Evolutionary conservation across 352 stramenopile species (phyloP), one percentile per base, ranked within the genome.

Genomic region (Pelagophyceae sp.): DNA sequence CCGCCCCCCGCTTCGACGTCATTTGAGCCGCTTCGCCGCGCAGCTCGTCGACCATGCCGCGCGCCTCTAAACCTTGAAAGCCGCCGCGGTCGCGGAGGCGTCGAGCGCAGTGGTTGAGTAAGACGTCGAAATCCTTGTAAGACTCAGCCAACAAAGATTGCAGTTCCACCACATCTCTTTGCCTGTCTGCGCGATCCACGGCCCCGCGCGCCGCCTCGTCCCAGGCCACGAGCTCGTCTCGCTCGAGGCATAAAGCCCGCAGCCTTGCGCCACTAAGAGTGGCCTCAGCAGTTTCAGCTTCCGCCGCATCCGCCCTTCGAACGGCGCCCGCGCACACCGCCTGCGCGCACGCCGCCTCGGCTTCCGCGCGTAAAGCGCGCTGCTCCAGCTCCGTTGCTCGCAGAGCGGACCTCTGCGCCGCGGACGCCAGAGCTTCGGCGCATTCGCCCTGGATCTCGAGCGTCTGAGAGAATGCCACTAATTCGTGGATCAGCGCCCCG

Each of bases 131-230:
- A 37, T 74, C 11, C 15, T 2, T 1, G 67, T 74, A 74, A 23
- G 35, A 31, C 67, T 74, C 67, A 3, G 67, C 67, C 35, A 74
- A 37, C 2, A 74, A 3, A 2, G 33, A 31, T 37, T 74, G 67
- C 35, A 74, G 67, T 20, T 35, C 20, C 33, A 58, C 67, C 35
- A 74, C 67, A 17, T 51, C 33, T 33, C 11, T 5, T 37, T 74
- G 67, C 35, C 35, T 23, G 2, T 74, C 38, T 0, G 37, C 33
- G 67, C 67, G 38, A 37, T 51, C 67, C 38, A 23, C 23, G 35
- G 38, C 35, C 15, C 19, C 31, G 17, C 11, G 33, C 35, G 67
- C 67, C 17, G 31, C 35, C 23, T 11, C 17, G 67, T 74, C 67
- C 17, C 67, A 74, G 15, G 67, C 67, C 35, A 58, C 17, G 35